Base-by-base conservation (phyloP, 2,329 filamentous ascomycete species). In the Alternaria arbusti region DNA sequence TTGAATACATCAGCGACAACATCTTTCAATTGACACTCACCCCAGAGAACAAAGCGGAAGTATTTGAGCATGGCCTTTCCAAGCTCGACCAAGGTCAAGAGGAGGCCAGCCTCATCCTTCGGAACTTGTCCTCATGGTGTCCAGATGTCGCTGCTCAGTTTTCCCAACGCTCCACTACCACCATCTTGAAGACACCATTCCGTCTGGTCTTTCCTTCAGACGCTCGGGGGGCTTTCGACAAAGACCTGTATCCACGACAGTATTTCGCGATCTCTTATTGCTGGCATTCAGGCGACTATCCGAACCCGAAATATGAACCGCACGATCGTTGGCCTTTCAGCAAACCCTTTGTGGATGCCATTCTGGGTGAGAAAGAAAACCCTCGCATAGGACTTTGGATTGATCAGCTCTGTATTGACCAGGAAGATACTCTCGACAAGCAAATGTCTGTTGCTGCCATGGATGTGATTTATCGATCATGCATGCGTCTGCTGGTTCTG, bases 181-280 rank as follows among this genome's bases (percentile, higher is more conserved):
- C 65, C 2, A 55, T 69, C 11, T 17, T 68, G 5, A 47, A 63
- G 17, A 68, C 65, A 4, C 63, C 66, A 0, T 70, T 70, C n/a
- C 68, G 68, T 12, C 61, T 70, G 3, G 43, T 69, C n/a, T 70
- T 59, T 20, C 64, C 65, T 1, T 58, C 60, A 11, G 26, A 47
- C 4, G 57, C 52, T 5, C 43, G 59, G 5, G 8, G 20, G 13
- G 57, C 60, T 6, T 69, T 66, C 32, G 28, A 69, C 2, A 61
- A 68, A 11, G 65, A 52, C 11, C 26, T 68, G 0, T 66, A 66
- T 32, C 63, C 66, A 6, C 64, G 68, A 11, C 68, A 70, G 13
- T 69, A 68, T 28, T 43, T 68, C 45, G 67, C 67, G 4, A 59
- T 70, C 20, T 70, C 68, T 1, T 70, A 69, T 40, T 70, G 68